Evolutionary conservation across 2,329 filamentous ascomycete species (phyloP).

Genomic region (Colletotrichum sp.): DNA sequence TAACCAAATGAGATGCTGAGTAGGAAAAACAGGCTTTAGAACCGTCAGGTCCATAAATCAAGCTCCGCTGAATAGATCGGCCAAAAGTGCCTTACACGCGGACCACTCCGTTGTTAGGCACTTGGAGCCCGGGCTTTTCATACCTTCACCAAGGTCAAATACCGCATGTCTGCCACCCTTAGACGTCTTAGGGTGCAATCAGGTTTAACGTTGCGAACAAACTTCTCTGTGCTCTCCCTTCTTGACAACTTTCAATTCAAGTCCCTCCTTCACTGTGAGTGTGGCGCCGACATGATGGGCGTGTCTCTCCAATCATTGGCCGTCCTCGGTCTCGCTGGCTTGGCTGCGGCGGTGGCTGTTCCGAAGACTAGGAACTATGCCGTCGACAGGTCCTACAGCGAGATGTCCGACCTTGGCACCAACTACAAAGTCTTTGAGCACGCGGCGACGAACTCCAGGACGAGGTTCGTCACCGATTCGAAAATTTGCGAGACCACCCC

Average conservation of each 20-base stretch:
- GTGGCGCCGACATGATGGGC: neutral
- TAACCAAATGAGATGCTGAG: neutral
- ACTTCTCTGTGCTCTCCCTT: neutral
- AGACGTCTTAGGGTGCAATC: neutral
- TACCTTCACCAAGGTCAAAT: neutral
- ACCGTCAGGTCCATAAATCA: neutral
- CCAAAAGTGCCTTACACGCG: neutral
- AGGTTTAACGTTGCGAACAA: neutral
- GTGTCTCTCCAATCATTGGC: neutral
- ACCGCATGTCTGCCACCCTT: neutral
- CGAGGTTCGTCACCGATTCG: constrained; percentile 56
- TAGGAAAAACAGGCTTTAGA: neutral
- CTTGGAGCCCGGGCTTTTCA: neutral
- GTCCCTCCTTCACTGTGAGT: neutral
- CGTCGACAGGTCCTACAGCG: constrained; percentile 19
- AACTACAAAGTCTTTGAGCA: constrained; percentile 53
- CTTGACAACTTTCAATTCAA: neutral
- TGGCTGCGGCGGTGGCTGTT: neutral
- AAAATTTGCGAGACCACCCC: constrained; percentile 56
- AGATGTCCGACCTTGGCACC: constrained; percentile 18
- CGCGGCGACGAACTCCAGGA: constrained; percentile 44
- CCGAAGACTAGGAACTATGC: constrained; percentile 2
- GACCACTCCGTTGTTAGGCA: neutral
- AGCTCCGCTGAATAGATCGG: neutral
- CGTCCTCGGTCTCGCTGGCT: constrained; percentile 4